These are phyloP conservation scores for Fusarium sp. DNA, from an alignment of 2,329 filamentous ascomycete genomes.

Conservation along the genomic window DNA sequence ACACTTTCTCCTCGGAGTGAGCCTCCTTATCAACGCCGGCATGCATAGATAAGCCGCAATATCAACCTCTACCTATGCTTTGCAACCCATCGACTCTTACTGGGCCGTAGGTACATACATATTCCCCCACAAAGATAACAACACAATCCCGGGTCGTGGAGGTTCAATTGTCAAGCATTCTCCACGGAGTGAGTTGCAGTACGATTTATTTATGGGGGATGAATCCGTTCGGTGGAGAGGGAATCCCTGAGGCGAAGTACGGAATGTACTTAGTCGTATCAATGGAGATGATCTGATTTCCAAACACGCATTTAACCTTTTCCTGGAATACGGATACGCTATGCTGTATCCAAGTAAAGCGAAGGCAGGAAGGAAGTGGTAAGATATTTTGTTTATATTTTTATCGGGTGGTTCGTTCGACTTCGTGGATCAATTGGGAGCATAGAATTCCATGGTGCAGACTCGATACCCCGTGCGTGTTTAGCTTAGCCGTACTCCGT, in stretches of 20 bases:
- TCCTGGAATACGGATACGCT: background rate
- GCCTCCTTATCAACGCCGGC: constrained; percentile 25
- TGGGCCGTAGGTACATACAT: constrained; percentile 12
- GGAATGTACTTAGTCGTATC: background rate
- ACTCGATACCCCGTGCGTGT: constrained; percentile 28
- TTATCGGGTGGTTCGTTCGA: background rate
- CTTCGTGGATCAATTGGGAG: background rate
- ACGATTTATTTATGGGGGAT: background rate
- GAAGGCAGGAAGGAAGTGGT: no score
- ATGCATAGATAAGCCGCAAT: constrained; percentile 37
- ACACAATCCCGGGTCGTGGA: background rate
- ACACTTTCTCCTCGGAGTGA: constrained; percentile 41
- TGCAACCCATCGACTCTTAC: constrained; percentile 26
- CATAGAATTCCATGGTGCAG: background rate
- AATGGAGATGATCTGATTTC: constrained; percentile 30
- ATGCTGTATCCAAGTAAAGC: background rate
- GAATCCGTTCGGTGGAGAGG: constrained; percentile 4
- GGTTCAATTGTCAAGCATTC: constrained; percentile 13
- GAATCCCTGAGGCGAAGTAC: constrained; percentile 1
- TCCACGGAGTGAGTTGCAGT: constrained; percentile 12
- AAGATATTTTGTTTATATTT: background rate
- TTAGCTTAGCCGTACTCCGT: background rate
- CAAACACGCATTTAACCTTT: constrained; percentile 7
- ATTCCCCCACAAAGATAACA: constrained; percentile 34
- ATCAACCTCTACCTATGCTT: constrained; percentile 10